Evolutionary conservation across 1,284 basidiomycete genomes (phyloP).

Genomic region (Sphaerobolus stellatus): DNA sequence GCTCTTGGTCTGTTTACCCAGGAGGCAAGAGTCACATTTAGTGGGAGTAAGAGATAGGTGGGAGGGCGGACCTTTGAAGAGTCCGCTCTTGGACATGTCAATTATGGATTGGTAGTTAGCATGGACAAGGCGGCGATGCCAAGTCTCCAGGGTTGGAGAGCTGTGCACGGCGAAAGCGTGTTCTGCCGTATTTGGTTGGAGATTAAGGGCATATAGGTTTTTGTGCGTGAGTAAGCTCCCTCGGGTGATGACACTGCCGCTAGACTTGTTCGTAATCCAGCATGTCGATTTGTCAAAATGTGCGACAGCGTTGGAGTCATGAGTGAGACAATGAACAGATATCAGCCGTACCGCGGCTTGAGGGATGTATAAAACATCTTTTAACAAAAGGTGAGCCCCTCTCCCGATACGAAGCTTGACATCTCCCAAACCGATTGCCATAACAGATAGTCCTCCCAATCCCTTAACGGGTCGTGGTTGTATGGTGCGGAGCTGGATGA

Average conservation of each 20-base stretch:
- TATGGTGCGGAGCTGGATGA: constrained; percentile 27
- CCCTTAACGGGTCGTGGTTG: constrained; percentile 26
- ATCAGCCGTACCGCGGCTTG: not conserved
- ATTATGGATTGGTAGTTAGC: constrained; percentile 10
- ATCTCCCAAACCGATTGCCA: constrained; percentile 29
- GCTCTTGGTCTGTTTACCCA: constrained; percentile 12
- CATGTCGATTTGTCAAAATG: not conserved
- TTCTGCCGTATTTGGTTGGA: not conserved
- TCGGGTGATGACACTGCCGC: not conserved
- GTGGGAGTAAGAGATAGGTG: constrained; percentile 12
- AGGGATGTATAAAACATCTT: not conserved
- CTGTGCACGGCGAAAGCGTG: not conserved
- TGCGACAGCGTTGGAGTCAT: not conserved
- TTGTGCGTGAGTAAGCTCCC: not conserved
- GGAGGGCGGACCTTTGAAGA: constrained; percentile 14
- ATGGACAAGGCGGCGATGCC: constrained; percentile 14
- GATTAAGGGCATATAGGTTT: not conserved
- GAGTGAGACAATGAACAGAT: not conserved
- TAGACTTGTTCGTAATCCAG: not conserved
- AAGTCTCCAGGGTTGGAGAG: constrained; percentile 3
- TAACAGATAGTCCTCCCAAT: constrained; percentile 31
- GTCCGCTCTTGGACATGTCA: constrained; percentile 1
- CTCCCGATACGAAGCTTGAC: constrained; percentile 26
- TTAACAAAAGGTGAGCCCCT: constrained; percentile 8
- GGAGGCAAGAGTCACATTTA: constrained; percentile 15